A percentile compares a stretch with the other conserved stretches of the same genome.
Evolutionary conservation across 306 rosid genomes (phyloP).

Genomic region (Purshia tridentata): DNA sequence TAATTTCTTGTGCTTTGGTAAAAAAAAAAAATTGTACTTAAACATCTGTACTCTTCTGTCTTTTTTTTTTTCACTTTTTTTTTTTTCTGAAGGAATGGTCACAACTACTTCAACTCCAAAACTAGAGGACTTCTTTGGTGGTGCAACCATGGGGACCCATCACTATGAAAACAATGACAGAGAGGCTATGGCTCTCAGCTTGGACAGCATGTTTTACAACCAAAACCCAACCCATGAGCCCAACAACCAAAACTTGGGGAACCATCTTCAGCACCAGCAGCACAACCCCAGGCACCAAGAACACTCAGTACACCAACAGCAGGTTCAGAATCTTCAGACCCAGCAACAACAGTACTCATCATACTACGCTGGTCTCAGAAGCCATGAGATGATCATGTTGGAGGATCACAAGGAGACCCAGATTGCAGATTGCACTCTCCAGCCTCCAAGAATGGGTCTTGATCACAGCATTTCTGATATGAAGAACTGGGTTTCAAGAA

Average conservation of each 20-base stretch:
- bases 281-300: neutral
- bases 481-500: slow-evolving; percentile 60
- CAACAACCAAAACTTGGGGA: slow-evolving; percentile 36
- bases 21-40: neutral
- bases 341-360: slow-evolving; percentile 31
- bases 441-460: slow-evolving; percentile 32
- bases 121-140: slow-evolving; percentile 82
- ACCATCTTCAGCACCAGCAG: slow-evolving; percentile 37
- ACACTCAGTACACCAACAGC: too few relatives aligned
- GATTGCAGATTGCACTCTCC: slow-evolving; percentile 40
- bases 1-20: neutral
- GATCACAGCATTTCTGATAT: slow-evolving; percentile 36
- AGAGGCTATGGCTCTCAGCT: slow-evolving; percentile 66
- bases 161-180: slow-evolving; percentile 59
- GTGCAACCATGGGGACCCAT: slow-evolving; percentile 65
- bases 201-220: slow-evolving; percentile 55
- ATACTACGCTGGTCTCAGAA: slow-evolving; percentile 38
- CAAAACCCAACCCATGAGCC: slow-evolving; percentile 43
- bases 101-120: slow-evolving; percentile 67
- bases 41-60: slow-evolving; percentile 16
- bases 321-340: slow-evolving; percentile 1
- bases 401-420: slow-evolving; percentile 41
- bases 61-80: slow-evolving; percentile 10
- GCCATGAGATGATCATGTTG: slow-evolving; percentile 41
- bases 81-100: slow-evolving; percentile 43